phyloP scores from a whole-genome alignment of 139 green algal genomes.

The Chlamydomonas urium region DNA sequence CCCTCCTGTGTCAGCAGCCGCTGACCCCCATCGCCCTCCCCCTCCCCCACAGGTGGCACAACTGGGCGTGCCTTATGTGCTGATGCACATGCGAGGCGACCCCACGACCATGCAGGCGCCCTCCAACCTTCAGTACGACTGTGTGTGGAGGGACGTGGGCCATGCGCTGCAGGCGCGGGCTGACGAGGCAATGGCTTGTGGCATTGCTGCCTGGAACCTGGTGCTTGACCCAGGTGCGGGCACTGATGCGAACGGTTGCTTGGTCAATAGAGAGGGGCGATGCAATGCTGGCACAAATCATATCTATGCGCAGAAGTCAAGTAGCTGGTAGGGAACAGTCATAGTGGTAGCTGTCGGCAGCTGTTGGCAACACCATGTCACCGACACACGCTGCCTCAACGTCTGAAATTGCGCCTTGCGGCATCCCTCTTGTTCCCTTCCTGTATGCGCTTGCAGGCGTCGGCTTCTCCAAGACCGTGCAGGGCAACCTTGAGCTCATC shows the following conservation, averaged over 20 bases:
- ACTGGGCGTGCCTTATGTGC: constrained; percentile 81
- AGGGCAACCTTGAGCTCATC: constrained; percentile 68
- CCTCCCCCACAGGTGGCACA: constrained; percentile 51
- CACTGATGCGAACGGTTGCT: too few relatives aligned
- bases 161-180: constrained; percentile 55
- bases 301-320: too few relatives aligned
- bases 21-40: background rate
- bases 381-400: too few relatives aligned
- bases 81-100: constrained; percentile 95
- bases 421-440: background rate
- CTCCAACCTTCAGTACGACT: constrained; percentile 56
- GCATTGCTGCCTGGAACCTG: constrained; percentile 82
- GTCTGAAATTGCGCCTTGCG: too few relatives aligned
- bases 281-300: too few relatives aligned
- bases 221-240: constrained; percentile 74
- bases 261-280: too few relatives aligned
- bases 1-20: too few relatives aligned
- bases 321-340: too few relatives aligned
- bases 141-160: constrained; percentile 60
- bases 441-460: constrained; percentile 50
- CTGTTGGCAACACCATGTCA: too few relatives aligned
- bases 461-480: constrained; percentile 82
- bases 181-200: constrained; percentile 55
- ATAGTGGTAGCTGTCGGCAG: too few relatives aligned
- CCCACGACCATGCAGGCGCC: constrained; percentile 71